Evolutionary conservation across 2,329 filamentous ascomycete genomes (phyloP), one percentile per base, ranked within the genome.

Genomic region (Botrytis paeoniae): DNA sequence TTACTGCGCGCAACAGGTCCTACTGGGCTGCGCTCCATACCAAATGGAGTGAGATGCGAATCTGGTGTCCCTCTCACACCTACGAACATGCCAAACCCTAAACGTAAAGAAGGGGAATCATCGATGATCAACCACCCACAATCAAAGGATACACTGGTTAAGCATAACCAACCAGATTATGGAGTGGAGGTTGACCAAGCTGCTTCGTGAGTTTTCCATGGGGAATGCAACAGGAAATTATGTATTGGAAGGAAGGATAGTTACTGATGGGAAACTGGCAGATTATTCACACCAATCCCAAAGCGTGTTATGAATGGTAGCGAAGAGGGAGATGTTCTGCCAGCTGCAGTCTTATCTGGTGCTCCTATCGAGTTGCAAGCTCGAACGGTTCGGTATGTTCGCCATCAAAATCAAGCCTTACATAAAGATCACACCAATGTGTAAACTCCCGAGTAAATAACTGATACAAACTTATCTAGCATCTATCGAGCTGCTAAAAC

Each of bases 291-390:
- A 1, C 96, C 95, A 32, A 90, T 98, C 35, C 95, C 96, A 73
- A 95, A 93, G 85, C 88, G 91, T 77, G 88, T 98, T 74, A 94
- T 97, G 88, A 92, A 97, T 81, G 96, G 95, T 80, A 97, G 92
- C 81, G 95, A 98, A 84, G 89, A 92, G 61, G 89, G 86, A 57
- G 89, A 92, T 6, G 85, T 89, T 74, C 87, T 96, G 60, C 89
- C 95, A 69, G 96, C 95, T 39, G 94, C 94, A 74, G 89, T 96
- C 41, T 87, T 98, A 45, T 98, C 96, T 5, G 96, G 95, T 69
- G 96, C 96, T 64, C 97, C 96, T 43, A 89, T 95, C 73, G 97
- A 99, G 82, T 89, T 99, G 29, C 95, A 99, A 85, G 95, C 93
- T 76, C 91, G 96, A 79, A 95, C 93, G 78, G 97, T 98, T 79